Evolutionary conservation across 2,329 filamentous ascomycete species (phyloP).

Genomic region (Lomentospora prolificans): DNA sequence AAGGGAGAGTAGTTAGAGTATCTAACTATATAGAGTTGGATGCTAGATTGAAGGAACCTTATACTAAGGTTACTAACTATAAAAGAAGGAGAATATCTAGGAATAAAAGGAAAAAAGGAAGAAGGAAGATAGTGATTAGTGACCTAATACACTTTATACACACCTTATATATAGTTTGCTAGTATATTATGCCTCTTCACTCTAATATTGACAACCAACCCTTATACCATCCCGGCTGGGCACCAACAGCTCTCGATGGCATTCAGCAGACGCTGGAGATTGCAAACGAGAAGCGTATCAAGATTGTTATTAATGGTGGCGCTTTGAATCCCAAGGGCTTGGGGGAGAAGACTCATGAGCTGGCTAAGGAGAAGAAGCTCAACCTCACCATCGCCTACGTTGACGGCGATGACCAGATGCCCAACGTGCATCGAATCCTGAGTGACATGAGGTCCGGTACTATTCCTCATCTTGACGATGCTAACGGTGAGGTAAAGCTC

Average conservation of each 20-base stretch:
- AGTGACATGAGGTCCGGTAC: constrained; percentile 13
- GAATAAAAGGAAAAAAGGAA: too few relatives aligned
- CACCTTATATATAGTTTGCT: too few relatives aligned
- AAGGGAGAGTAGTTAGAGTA: too few relatives aligned
- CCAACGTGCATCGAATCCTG: constrained; percentile 15
- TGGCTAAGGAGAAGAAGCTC: constrained; percentile 19
- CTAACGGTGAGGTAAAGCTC: constrained; percentile 14
- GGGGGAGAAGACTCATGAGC: constrained; percentile 23
- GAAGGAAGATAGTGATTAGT: too few relatives aligned
- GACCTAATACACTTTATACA: too few relatives aligned
- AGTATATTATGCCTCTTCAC: too few relatives aligned
- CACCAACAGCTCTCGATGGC: constrained; percentile 15
- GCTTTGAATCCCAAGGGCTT: constrained; percentile 43
- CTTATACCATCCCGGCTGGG: constrained; percentile 16
- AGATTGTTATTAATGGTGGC: constrained; percentile 47
- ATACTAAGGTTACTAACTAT: too few relatives aligned
- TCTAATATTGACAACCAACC: too few relatives aligned
- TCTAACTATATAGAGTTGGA: too few relatives aligned
- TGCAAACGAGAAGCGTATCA: constrained; percentile 35
- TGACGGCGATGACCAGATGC: constrained; percentile 23
- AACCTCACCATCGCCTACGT: constrained; percentile 26
- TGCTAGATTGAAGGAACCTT: too few relatives aligned
- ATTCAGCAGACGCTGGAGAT: constrained; percentile 20
- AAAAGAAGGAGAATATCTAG: too few relatives aligned
- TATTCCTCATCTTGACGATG: constrained; percentile 9